Conservation (phyloP, 768 basidiomycete genomes). For the Leccinellum albellum region DNA sequence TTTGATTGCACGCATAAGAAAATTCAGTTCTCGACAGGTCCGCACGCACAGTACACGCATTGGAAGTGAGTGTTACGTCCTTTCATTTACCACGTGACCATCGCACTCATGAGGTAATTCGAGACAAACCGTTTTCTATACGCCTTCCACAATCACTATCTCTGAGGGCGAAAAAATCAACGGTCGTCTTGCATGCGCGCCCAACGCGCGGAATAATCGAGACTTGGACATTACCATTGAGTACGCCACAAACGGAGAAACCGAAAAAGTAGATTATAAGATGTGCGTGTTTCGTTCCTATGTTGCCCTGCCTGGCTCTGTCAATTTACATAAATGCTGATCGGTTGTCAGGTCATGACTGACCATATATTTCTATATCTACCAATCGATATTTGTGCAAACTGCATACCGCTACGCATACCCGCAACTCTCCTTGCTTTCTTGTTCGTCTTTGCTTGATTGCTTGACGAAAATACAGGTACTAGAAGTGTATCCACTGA, state of each 20-base stretch:
- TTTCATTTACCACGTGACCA: neutral
- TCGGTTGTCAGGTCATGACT: constrained; percentile 72
- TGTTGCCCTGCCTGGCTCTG: constrained; percentile 6
- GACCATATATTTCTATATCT: constrained; percentile 6
- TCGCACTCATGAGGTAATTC: neutral
- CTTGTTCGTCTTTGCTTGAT: neutral
- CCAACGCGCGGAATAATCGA: constrained; percentile 90
- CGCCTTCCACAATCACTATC: constrained; percentile 70
- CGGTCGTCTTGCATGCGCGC: constrained; percentile 74
- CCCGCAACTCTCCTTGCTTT: constrained; percentile 1
- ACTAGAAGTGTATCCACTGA: constrained; percentile 20
- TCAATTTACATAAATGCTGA: constrained; percentile 44
- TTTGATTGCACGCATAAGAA: constrained; percentile 97
- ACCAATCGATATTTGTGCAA: neutral
- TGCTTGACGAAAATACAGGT: constrained; percentile 23
- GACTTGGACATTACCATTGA: constrained; percentile 88
- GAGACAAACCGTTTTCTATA: constrained; percentile 98
- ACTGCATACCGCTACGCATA: constrained; percentile 12
- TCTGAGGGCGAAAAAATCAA: constrained; percentile 66
- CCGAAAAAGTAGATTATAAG: constrained; percentile 60
- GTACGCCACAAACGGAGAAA: constrained; percentile 48
- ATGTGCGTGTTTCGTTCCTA: constrained; percentile 62
- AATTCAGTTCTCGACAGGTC: constrained; percentile 94
- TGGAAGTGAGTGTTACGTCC: constrained; percentile 71
- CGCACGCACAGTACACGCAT: constrained; percentile 94